A percentile compares a stretch with the other conserved stretches of the same genome.
Conservation (phyloP, 73 alveolate species). For the Blepharisma japonicum region DNA sequence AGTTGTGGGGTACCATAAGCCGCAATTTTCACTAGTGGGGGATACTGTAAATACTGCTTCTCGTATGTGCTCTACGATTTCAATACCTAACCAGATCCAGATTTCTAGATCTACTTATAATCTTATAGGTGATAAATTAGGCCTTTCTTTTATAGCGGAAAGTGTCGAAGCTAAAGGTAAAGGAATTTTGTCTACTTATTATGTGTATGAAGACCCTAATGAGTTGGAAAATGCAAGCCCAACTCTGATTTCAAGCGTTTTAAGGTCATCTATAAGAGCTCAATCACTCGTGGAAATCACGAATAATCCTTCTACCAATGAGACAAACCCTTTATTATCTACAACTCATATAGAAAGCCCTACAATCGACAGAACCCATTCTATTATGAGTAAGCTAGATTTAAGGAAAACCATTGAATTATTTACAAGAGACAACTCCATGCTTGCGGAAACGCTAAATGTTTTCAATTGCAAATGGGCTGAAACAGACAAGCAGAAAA, state of each 20-base stretch:
- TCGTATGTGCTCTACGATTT: constrained; percentile 91
- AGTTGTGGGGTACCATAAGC: constrained; percentile 97
- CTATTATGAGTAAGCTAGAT: no score
- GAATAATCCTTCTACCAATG: no score
- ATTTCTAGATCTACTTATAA: constrained; percentile 25
- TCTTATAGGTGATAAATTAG: no score
- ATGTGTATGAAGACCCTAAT: background rate
- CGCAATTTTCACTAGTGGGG: constrained; percentile 97
- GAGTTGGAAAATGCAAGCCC: no score
- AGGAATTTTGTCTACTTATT: background rate
- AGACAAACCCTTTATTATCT: no score
- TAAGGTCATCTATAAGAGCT: no score
- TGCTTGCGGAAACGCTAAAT: background rate
- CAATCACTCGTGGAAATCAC: no score
- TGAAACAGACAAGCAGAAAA: constrained; percentile 9
- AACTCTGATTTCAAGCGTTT: no score
- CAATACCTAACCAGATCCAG: constrained; percentile 9
- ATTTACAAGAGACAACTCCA: background rate
- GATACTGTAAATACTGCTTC: constrained; percentile 98
- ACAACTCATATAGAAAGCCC: no score
- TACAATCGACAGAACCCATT: no score
- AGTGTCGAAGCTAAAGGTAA: constrained; percentile 6
- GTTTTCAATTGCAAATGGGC: background rate
- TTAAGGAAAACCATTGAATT: no score
- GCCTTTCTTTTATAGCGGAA: background rate